A percentile compares a stretch with the other conserved stretches of the same genome.
phyloP scores from a whole-genome alignment of 352 stramenopile genomes.

The Phytophthora boehmeriae region DNA sequence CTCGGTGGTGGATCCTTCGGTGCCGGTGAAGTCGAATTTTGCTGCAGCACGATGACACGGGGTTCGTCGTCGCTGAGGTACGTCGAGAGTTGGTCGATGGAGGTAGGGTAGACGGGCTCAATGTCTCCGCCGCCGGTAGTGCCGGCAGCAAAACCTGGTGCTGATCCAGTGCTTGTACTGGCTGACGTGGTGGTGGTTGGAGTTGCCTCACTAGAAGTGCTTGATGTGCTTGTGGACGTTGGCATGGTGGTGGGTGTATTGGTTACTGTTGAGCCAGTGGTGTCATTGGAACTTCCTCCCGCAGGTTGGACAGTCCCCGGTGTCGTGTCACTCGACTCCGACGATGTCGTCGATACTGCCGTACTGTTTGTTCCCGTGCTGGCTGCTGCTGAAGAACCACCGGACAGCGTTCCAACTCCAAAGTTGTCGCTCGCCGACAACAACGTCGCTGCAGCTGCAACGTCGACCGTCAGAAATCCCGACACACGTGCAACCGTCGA shows the following conservation, averaged over 20 bases:
- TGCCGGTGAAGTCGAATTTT: conserved; percentile 43
- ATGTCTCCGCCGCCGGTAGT: conserved; percentile 36
- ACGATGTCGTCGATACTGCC: not conserved
- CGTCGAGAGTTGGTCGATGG: conserved; percentile 30
- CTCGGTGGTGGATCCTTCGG: conserved; percentile 47
- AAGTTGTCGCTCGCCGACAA: conserved; percentile 9
- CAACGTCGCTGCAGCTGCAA: conserved; percentile 2
- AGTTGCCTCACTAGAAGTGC: not conserved
- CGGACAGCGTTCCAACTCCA: conserved; percentile 5
- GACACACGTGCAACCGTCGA: conserved; percentile 10
- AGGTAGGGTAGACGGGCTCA: conserved; percentile 34
- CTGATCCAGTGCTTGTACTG: conserved; percentile 1
- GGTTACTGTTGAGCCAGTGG: not conserved
- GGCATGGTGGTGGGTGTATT: not conserved
- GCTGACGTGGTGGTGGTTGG: not conserved
- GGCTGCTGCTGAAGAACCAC: not conserved
- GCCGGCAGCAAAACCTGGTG: conserved; percentile 28
- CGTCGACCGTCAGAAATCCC: conserved; percentile 1
- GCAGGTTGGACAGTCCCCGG: not conserved
- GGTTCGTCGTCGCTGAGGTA: conserved; percentile 33
- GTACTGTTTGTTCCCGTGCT: not conserved
- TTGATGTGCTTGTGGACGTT: not conserved
- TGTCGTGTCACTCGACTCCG: conserved; percentile 2
- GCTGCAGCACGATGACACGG: conserved; percentile 45
- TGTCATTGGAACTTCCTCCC: not conserved